phyloP scores from a whole-genome alignment of 2,329 filamentous ascomycete genomes.

The Zymoseptoria passerinii region DNA sequence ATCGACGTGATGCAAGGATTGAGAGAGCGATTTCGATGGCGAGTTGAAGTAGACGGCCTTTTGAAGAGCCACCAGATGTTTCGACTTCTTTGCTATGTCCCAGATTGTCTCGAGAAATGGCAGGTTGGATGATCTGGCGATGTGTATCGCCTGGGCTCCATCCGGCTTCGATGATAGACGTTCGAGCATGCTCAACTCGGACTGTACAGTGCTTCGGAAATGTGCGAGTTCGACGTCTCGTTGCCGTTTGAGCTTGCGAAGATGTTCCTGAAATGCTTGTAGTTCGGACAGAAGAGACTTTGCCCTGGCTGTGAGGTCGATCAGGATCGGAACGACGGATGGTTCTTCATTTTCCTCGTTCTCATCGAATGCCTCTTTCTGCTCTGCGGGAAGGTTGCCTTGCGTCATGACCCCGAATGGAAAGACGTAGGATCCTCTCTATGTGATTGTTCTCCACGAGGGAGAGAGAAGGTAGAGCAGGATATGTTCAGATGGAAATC shows the following conservation, averaged over 20 bases:
- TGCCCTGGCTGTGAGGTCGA: constrained; percentile 31
- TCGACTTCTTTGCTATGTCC: constrained; percentile 51
- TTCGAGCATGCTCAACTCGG: constrained; percentile 28
- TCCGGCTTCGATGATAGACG: constrained; percentile 21
- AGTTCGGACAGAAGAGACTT: constrained; percentile 34
- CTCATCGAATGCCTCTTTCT: neutral
- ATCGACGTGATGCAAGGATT: constrained; percentile 19
- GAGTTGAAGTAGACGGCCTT: constrained; percentile 45
- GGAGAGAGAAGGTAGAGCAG: too few species aligned
- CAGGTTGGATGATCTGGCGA: constrained; percentile 57
- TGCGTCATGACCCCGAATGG: neutral
- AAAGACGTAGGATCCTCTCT: neutral
- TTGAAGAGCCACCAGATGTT: constrained; percentile 49
- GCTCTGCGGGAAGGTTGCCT: neutral
- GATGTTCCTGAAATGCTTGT: constrained; percentile 31
- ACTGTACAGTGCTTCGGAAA: constrained; percentile 29
- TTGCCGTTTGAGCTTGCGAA: constrained; percentile 29
- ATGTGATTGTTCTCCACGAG: too few species aligned
- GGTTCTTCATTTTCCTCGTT: neutral
- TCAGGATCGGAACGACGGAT: neutral
- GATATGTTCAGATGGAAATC: too few species aligned
- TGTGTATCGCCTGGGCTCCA: constrained; percentile 36
- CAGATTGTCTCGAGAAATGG: constrained; percentile 58
- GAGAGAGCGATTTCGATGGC: constrained; percentile 16
- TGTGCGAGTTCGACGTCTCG: constrained; percentile 29